These are phyloP conservation scores for Penicillium digitatum DNA, from an alignment of 2,329 filamentous ascomycete species.

Conservation along the genomic window DNA sequence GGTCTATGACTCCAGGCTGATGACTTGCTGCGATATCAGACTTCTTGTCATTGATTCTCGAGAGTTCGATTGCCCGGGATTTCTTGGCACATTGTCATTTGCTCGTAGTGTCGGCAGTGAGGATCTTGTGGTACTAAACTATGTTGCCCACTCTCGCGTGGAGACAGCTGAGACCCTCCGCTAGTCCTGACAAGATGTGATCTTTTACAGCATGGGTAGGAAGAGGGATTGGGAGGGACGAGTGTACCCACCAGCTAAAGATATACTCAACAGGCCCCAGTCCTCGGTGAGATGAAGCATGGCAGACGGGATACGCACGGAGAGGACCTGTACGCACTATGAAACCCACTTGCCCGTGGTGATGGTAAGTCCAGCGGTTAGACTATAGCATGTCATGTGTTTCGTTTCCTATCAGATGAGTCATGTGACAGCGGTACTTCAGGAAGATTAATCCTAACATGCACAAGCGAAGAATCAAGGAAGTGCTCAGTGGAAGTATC, in stretches of 20 bases:
- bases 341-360: not conserved
- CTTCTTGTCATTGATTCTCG: not conserved
- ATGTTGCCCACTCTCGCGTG: no score
- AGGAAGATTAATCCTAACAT: not conserved
- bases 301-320: not conserved
- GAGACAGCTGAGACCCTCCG: not conserved
- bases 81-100: not conserved
- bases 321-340: not conserved
- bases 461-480: not conserved
- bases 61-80: not conserved
- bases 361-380: not conserved
- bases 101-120: not conserved
- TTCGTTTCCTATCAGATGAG: not conserved
- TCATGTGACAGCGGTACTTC: not conserved
- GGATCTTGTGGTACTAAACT: not conserved
- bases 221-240: not conserved
- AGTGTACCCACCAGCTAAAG: no score
- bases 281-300: not conserved
- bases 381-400: not conserved
- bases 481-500: not conserved
- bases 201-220: not conserved
- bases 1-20: slow-evolving; percentile 7
- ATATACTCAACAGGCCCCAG: no score
- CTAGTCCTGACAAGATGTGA: not conserved
- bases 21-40: not conserved